Percentiles rank a stretch among this genome's conserved stretches.
Conservation (phyloP, 1,284 basidiomycete species). For the Tylopilus orsonianus region DNA sequence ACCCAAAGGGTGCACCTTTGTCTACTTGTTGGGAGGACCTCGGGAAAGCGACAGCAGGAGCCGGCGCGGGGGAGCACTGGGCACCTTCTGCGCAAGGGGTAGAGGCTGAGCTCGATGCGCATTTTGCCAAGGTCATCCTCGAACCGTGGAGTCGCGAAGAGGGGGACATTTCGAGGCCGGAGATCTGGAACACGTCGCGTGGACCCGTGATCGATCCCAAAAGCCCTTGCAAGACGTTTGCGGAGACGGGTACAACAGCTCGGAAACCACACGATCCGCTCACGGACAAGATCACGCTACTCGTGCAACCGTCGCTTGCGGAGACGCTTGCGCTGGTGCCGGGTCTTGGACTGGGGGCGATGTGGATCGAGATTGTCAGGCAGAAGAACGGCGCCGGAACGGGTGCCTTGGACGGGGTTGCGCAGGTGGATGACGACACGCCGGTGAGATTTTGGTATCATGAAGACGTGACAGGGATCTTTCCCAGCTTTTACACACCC, state of each 20-base stretch:
- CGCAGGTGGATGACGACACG: neutral
- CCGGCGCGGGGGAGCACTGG: slow-evolving; percentile 14
- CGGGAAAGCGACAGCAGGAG: neutral
- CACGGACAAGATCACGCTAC: slow-evolving; percentile 53
- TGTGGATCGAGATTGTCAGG: slow-evolving; percentile 61
- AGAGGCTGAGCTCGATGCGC: slow-evolving; percentile 48
- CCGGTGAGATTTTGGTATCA: slow-evolving; percentile 34
- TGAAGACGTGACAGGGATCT: slow-evolving; percentile 35
- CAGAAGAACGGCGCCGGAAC: slow-evolving; percentile 26
- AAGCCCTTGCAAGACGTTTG: slow-evolving; percentile 1
- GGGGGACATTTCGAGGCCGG: slow-evolving; percentile 38
- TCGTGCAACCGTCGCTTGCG: slow-evolving; percentile 47
- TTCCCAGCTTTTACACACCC: slow-evolving; percentile 35
- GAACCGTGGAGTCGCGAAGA: slow-evolving; percentile 53
- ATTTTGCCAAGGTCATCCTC: slow-evolving; percentile 50
- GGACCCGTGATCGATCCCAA: slow-evolving; percentile 39
- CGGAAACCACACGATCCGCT: slow-evolving; percentile 46
- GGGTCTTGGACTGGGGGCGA: slow-evolving; percentile 43
- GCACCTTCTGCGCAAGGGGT: slow-evolving; percentile 40
- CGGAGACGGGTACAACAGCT: neutral
- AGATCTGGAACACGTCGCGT: slow-evolving; percentile 44
- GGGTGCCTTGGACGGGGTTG: neutral
- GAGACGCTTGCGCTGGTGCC: slow-evolving; percentile 50
- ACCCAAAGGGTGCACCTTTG: slow-evolving; percentile 9
- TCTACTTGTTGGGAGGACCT: neutral